Conservation (phyloP, 2,329 filamentous ascomycete species). For the Epichloe gansuensis region DNA sequence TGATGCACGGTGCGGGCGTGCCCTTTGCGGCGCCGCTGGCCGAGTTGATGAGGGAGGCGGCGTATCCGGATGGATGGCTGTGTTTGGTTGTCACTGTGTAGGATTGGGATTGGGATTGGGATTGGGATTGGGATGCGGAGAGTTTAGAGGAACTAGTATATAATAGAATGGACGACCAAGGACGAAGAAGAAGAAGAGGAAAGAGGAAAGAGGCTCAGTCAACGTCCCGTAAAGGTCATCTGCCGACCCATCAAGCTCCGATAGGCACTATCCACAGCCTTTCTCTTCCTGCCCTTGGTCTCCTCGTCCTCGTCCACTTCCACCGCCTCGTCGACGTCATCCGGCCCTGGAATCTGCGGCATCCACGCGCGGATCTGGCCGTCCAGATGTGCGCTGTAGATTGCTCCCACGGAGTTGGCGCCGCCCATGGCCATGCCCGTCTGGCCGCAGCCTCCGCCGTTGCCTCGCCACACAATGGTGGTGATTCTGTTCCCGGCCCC, state of each 20-base stretch:
- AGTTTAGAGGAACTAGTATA: too few relatives aligned
- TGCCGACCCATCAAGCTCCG: conserved; percentile 60
- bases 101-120: conserved; percentile 7
- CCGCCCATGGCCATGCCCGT: conserved; percentile 49
- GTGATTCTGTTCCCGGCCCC: conserved; percentile 54
- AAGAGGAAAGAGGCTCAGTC: too few relatives aligned
- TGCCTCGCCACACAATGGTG: conserved; percentile 57
- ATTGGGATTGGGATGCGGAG: not conserved
- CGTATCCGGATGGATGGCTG: conserved; percentile 88
- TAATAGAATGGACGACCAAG: too few relatives aligned
- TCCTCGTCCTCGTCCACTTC: conserved; percentile 28
- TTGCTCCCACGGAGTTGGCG: conserved; percentile 34
- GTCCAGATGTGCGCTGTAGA: conserved; percentile 76
- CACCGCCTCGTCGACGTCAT: conserved; percentile 35
- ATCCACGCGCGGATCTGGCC: conserved; percentile 74
- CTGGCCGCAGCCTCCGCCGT: conserved; percentile 44
- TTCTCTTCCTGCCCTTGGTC: conserved; percentile 50
- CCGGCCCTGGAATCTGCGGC: conserved; percentile 40
- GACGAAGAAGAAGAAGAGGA: too few relatives aligned
- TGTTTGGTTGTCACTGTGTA: conserved; percentile 70
- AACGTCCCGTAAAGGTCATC: conserved; percentile 44
- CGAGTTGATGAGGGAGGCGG: conserved; percentile 68
- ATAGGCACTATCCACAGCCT: conserved; percentile 70
- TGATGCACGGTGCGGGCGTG: conserved; percentile 74
- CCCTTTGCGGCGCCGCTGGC: conserved; percentile 70